Base-by-base conservation (phyloP, 768 basidiomycete genomes). In the Amanita phalloides region DNA sequence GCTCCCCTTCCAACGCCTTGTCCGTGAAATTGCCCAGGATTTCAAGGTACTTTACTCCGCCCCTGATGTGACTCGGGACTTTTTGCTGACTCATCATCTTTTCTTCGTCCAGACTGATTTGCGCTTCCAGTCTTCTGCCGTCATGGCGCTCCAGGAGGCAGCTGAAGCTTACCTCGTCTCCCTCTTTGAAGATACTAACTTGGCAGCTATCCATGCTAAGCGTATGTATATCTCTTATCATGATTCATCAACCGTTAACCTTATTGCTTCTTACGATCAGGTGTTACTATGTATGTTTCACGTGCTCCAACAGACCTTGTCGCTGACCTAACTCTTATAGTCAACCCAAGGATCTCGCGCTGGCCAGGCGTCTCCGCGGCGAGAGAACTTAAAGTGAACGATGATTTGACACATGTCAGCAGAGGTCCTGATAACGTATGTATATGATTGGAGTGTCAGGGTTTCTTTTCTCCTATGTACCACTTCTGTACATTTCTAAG, bases 1-100 rank as follows among this genome's bases (percentile, higher is more conserved):
- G 84, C 89, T 98, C 57, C 95, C 95, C 60, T 97, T 97, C 92
- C 94, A 97, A 75, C 82, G 94, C 62, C 83, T 98, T 61, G 94
- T 97, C 57, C 90, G 90, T 77, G 86, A 93, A 73, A 92, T 93
- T 60, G 90, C 90, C n/a, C 90, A 92, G 70, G 90, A 90, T 69
- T 92, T 94, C 80, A 94, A 94, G 84, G 87, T 84, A 53, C 28
- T 72, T 60, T 49, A 28, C 44, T 25, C 42, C 28, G 11, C 45
- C 42, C 11, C 51, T 44, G 17, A 30, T 45, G 38, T 35, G 37
- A 48, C 13, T 13, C 48, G 44, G 38, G 55, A 56, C 44, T 44
- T 38, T 33, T 9, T 17, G 42, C 49, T 57, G 37, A 54, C 55
- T 56, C 47, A 28, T 49, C 17, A 13, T 38, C 11, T 37, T 53